A percentile compares a stretch with the other conserved stretches of the same genome.
Evolutionary conservation across 305 asterid species (phyloP).

Genomic region (Plantago lanceolata): DNA sequence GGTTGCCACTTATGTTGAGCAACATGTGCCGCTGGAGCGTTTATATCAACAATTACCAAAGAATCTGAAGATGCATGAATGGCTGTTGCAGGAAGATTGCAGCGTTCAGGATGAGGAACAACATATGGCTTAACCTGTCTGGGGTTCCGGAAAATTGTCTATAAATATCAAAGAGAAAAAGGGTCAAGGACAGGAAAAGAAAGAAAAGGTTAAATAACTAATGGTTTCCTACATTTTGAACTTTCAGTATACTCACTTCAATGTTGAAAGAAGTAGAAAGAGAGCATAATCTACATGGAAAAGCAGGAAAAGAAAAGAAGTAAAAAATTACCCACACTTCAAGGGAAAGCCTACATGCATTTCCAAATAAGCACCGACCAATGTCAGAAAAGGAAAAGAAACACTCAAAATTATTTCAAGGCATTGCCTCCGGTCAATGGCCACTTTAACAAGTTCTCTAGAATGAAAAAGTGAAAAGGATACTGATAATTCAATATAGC

Average conservation of each 20-base stretch:
- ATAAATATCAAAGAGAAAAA: neutral
- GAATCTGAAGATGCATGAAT: slow-evolving; percentile 88
- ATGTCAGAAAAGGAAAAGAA: neutral
- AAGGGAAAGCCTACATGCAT: neutral
- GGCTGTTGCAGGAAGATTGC: slow-evolving; percentile 98
- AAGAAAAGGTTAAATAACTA: no score
- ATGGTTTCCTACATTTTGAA: no score
- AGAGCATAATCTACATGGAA: neutral
- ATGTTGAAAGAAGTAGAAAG: neutral
- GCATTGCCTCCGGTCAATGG: neutral
- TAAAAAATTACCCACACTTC: neutral
- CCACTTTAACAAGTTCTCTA: neutral
- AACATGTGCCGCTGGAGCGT: slow-evolving; percentile 91
- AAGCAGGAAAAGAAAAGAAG: no score
- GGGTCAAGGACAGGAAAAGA: neutral
- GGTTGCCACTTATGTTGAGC: slow-evolving; percentile 99
- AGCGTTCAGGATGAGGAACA: slow-evolving; percentile 87
- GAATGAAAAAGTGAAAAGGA: neutral
- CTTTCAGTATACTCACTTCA: neutral
- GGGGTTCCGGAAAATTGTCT: slow-evolving; percentile 98
- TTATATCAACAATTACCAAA: slow-evolving; percentile 66
- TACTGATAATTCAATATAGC: no score
- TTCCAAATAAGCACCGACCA: neutral
- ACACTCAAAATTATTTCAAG: neutral
- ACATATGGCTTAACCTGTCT: slow-evolving; percentile 67